phyloP scores from a whole-genome alignment of 2,329 filamentous ascomycete genomes.

The Beauveria scarabaeidicola region DNA sequence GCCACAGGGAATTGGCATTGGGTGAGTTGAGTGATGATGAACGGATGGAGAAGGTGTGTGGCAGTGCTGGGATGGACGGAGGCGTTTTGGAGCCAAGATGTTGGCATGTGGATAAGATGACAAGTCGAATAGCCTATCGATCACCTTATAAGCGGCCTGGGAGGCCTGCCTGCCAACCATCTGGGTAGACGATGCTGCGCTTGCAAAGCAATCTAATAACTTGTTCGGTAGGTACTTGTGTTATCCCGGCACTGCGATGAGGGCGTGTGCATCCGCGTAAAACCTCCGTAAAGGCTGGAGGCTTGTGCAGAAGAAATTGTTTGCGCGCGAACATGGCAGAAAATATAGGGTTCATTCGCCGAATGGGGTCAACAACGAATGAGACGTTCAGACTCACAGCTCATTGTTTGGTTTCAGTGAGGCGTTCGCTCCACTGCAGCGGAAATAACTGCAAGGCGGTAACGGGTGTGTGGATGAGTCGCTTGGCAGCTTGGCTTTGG shows the following conservation, averaged over 20 bases:
- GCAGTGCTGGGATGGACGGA: neutral
- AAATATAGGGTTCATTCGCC: neutral
- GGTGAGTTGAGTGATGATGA: neutral
- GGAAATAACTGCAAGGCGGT: neutral
- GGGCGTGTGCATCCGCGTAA: neutral
- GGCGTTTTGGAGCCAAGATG: neutral
- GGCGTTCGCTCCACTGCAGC: neutral
- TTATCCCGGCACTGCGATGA: neutral
- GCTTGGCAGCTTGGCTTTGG: neutral
- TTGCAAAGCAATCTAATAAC: too few species aligned
- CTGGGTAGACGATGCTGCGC: too few species aligned
- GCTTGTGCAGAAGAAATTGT: neutral
- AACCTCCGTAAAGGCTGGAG: neutral
- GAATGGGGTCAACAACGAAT: neutral
- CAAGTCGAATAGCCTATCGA: neutral
- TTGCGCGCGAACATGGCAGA: neutral
- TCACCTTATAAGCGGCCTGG: neutral
- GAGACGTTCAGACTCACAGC: slow-evolving; percentile 4
- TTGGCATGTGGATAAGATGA: neutral
- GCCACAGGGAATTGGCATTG: neutral
- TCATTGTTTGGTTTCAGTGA: slow-evolving; percentile 7
- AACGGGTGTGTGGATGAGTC: neutral
- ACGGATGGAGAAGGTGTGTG: neutral
- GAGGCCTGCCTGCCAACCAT: neutral
- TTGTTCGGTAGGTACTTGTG: neutral